Evolutionary conservation across 441 rosid genomes (phyloP).

Genomic region (Raphanus hybrid): DNA sequence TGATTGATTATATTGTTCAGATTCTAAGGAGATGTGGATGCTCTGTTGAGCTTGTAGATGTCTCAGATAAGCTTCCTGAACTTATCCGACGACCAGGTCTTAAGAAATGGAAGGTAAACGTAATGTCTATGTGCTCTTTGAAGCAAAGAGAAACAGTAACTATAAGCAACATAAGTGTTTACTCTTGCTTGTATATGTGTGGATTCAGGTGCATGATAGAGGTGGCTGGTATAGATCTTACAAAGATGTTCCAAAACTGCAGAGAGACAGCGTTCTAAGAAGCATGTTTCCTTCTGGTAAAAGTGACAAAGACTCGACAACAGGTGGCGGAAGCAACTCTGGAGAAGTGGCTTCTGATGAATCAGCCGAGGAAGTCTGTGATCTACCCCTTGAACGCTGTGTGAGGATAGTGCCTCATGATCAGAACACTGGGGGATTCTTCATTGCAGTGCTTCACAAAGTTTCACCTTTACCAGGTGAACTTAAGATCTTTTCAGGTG

Average conservation of each 20-base stretch:
- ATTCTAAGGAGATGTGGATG: conserved; percentile 78
- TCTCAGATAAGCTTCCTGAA: conserved; percentile 77
- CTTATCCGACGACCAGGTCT: conserved; percentile 89
- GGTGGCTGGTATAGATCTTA: conserved; percentile 73
- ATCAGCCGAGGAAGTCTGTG: conserved; percentile 54
- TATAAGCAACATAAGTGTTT: background rate
- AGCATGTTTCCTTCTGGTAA: conserved; percentile 93
- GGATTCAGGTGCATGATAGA: conserved; percentile 74
- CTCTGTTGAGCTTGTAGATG: conserved; percentile 88
- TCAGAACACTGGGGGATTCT: conserved; percentile 98
- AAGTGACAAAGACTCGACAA: conserved; percentile 40
- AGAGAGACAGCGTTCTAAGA: conserved; percentile 60
- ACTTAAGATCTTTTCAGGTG: background rate
- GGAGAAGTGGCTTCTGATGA: conserved; percentile 45
- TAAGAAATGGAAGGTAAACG: conserved; percentile 82
- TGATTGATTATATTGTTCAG: conserved; percentile 45
- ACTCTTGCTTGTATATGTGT: conserved; percentile 22
- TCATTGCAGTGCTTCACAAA: conserved; percentile 86
- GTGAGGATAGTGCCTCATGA: conserved; percentile 95
- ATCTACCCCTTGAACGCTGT: conserved; percentile 86
- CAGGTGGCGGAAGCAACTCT: conserved; percentile 36
- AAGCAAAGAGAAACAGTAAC: background rate
- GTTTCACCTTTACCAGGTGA: conserved; percentile 78
- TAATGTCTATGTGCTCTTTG: background rate
- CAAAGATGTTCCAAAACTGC: conserved; percentile 62